A percentile compares a stretch with the other conserved stretches of the same genome.
These are phyloP conservation scores for Dillenia turbinata DNA, from an alignment of 164 flowering plant species.

Conservation along the genomic window DNA sequence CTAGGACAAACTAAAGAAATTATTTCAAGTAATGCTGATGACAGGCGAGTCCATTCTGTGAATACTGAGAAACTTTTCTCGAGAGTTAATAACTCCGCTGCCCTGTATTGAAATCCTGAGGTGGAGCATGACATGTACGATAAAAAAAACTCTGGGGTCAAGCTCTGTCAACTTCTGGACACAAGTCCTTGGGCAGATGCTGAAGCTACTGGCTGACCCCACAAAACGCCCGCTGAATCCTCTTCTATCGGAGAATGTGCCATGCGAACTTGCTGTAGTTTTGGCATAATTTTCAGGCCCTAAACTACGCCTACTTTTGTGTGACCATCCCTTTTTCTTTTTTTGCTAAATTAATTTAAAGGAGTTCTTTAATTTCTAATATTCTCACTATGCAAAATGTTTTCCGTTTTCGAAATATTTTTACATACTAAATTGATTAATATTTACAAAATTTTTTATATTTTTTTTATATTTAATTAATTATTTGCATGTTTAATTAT, in stretches of 20 bases:
- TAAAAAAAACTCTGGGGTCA: slow-evolving; percentile 44
- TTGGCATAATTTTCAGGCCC: slow-evolving; percentile 33
- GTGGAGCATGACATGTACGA: slow-evolving; percentile 45
- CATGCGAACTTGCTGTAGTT: slow-evolving; percentile 15
- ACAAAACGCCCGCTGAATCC: not conserved
- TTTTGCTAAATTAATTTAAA: too few relatives aligned
- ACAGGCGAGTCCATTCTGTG: slow-evolving; percentile 21
- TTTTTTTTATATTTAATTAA: too few relatives aligned
- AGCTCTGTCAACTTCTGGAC: slow-evolving; percentile 78
- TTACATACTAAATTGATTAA: too few relatives aligned
- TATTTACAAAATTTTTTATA: too few relatives aligned
- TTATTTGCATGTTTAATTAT: too few relatives aligned
- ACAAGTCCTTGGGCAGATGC: slow-evolving; percentile 72
- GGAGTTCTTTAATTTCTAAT: too few relatives aligned
- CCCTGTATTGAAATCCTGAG: slow-evolving; percentile 21
- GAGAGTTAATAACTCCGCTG: slow-evolving; percentile 53
- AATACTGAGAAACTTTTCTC: slow-evolving; percentile 71
- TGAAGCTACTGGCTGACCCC: slow-evolving; percentile 70
- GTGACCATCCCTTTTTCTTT: too few relatives aligned
- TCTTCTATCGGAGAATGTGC: not conserved
- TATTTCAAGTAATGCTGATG: slow-evolving; percentile 22
- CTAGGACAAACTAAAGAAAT: slow-evolving; percentile 24
- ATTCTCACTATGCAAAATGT: too few relatives aligned
- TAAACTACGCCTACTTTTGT: slow-evolving; percentile 46
- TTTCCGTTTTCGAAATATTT: too few relatives aligned